A percentile compares a stretch with the other conserved stretches of the same genome.
Conservation (phyloP, 2,329 filamentous ascomycete genomes). For the Fusarium pseudocircinatum region DNA sequence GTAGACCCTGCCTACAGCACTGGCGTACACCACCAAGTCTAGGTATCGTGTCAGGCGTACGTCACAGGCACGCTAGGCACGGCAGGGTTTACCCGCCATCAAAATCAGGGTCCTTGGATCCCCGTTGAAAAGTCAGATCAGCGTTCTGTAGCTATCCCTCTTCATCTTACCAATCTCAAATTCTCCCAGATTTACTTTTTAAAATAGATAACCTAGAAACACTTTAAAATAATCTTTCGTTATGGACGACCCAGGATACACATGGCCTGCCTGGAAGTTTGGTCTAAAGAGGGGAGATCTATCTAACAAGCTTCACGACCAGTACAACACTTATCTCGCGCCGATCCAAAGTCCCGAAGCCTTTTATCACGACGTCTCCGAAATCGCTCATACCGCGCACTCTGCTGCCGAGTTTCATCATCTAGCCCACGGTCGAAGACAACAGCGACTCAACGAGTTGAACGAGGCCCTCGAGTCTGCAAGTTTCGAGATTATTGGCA, state of each 20-base stretch:
- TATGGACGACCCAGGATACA: slow-evolving; percentile 62
- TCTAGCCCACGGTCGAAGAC: slow-evolving; percentile 60
- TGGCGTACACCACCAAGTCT: background rate
- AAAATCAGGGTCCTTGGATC: background rate
- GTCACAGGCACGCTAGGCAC: background rate
- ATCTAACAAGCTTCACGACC: slow-evolving; percentile 63
- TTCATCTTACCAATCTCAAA: background rate
- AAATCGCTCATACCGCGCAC: slow-evolving; percentile 60
- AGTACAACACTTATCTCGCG: slow-evolving; percentile 65
- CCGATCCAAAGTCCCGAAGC: slow-evolving; percentile 65
- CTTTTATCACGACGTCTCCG: slow-evolving; percentile 67
- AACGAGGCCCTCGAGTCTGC: slow-evolving; percentile 63
- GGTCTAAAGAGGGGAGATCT: slow-evolving; percentile 66
- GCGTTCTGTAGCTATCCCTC: background rate
- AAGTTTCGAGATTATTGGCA: slow-evolving; percentile 65
- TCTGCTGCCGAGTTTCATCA: slow-evolving; percentile 61
- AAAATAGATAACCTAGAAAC: accelerated
- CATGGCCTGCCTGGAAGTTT: slow-evolving; percentile 69
- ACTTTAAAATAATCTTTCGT: accelerated
- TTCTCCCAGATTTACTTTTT: background rate
- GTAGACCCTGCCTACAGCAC: background rate
- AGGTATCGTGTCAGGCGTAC: background rate
- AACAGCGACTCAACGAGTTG: slow-evolving; percentile 61
- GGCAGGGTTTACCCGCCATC: background rate
- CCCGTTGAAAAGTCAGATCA: background rate